Evolutionary conservation across 371 early-diverging fungal genomes (phyloP), one percentile per base, ranked within the genome.

Genomic region (Actinomucor elegans): DNA sequence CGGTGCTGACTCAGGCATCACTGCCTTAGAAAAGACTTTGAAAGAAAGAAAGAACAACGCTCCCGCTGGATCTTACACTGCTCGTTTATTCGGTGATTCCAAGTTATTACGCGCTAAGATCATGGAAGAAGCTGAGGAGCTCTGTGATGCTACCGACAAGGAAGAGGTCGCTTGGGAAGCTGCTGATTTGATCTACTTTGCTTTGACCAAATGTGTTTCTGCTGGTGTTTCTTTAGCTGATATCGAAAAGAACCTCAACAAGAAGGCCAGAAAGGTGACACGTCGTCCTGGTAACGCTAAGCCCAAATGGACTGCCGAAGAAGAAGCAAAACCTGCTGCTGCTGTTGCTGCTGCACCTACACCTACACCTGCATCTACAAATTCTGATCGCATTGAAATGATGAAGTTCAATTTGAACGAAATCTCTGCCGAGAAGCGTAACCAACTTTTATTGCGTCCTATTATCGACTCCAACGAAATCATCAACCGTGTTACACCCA

Each of bases 151-250:
- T 24, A 75, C 61, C 9, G 70, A 68, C 2, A 72, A 71, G 23
- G 85, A 87, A 1, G 92, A 97, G 3, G 85, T 96, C 57, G 94
- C 96, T 4, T 93, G 91, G 85, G 98, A 98, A 68, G 90, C 96
- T 21, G 98, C 99, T 20, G 99, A 98, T 65, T 71, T 97, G 50
- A 82, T 98, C 47, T 98, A 97, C 78, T 98, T 98, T 81, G 88
- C 93, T 4, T 71, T 98, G 42, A 87, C 84, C 47, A 94, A 93
- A 62, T 94, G 94, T 71, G 84, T 89, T 2, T 80, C 83, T 28
- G 71, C 77, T 28, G 96, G 94, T 31, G 94, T 96, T 4, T 72
- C 79, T 3, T 73, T 98, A 26, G 66, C 85, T 5, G 98, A 97
- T 60, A 74, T 98, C 9, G 96, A 96, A 68, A 78, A 73, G 63